Evolutionary conservation across 352 stramenopile genomes (phyloP).

Genomic region (Phytophthora pinifolia): DNA sequence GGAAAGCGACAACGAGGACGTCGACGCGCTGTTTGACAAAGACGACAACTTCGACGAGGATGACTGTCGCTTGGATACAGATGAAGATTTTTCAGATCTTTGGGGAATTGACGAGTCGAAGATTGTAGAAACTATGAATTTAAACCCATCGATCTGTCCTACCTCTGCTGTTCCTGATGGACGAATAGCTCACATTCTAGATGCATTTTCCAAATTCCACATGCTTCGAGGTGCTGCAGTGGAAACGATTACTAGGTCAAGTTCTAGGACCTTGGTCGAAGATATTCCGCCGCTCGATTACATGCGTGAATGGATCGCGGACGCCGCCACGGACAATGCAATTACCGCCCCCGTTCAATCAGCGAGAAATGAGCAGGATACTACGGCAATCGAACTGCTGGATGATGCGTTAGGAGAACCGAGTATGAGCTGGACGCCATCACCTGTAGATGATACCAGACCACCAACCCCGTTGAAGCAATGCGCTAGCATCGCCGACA

Average conservation of each 20-base stretch:
- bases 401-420: background rate
- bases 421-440: background rate
- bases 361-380: background rate
- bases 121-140: background rate
- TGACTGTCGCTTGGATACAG: background rate
- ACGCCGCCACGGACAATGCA: constrained; percentile 1
- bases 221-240: background rate
- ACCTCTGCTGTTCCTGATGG: no score
- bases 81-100: background rate
- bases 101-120: constrained; percentile 1
- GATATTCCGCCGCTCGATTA: background rate
- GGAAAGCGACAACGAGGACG: background rate
- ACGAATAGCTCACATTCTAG: background rate
- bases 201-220: constrained; percentile 2
- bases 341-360: background rate
- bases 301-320: background rate
- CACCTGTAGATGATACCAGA: background rate
- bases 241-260: background rate
- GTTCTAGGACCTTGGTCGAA: no score
- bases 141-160: background rate
- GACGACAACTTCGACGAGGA: background rate
- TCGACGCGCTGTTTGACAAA: background rate
- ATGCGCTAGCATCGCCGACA: background rate
- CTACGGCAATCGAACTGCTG: background rate
- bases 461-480: background rate